Conservation (phyloP, 2,329 filamentous ascomycete species). For the Coniella lustricola region DNA sequence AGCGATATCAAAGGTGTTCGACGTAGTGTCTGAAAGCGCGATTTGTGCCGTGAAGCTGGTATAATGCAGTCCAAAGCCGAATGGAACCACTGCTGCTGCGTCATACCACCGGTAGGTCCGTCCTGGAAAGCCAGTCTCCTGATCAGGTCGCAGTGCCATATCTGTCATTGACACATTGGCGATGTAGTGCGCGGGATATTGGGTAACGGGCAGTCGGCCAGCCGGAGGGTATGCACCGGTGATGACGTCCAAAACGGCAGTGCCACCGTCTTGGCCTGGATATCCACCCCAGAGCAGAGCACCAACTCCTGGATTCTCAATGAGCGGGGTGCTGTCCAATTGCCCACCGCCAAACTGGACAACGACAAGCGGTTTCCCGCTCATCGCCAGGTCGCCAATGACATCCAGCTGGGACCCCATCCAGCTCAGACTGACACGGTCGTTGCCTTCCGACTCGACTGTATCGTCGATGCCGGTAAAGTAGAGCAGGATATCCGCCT, state of each 20-base stretch:
- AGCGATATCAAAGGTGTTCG: constrained; percentile 26
- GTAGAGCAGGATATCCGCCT: constrained; percentile 45
- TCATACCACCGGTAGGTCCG: constrained; percentile 55
- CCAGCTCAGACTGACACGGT: constrained; percentile 46
- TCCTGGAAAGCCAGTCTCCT: constrained; percentile 33
- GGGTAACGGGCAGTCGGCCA: constrained; percentile 46
- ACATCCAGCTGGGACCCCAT: constrained; percentile 42
- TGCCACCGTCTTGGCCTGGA: constrained; percentile 52
- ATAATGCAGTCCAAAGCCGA: constrained; percentile 52
- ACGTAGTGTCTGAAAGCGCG: constrained; percentile 17
- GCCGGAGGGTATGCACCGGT: constrained; percentile 43
- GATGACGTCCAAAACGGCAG: constrained; percentile 47
- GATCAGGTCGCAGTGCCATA: constrained; percentile 42
- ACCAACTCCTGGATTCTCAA: constrained; percentile 39
- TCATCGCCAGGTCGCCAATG: constrained; percentile 38
- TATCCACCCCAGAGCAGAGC: constrained; percentile 52
- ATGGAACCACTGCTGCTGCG: constrained; percentile 41
- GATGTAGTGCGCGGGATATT: constrained; percentile 47
- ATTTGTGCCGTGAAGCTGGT: constrained; percentile 38
- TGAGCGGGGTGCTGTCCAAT: constrained; percentile 44
- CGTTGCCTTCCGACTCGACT: constrained; percentile 44
- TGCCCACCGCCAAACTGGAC: constrained; percentile 42
- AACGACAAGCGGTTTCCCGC: constrained; percentile 41
- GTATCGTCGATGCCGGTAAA: constrained; percentile 47
- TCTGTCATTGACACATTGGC: constrained; percentile 45